Percentiles rank a stretch among this genome's conserved stretches.
These are phyloP conservation scores for Amaranthus hypochondriacus DNA, from an alignment of 148 eudicot genomes.

Conservation along the genomic window DNA sequence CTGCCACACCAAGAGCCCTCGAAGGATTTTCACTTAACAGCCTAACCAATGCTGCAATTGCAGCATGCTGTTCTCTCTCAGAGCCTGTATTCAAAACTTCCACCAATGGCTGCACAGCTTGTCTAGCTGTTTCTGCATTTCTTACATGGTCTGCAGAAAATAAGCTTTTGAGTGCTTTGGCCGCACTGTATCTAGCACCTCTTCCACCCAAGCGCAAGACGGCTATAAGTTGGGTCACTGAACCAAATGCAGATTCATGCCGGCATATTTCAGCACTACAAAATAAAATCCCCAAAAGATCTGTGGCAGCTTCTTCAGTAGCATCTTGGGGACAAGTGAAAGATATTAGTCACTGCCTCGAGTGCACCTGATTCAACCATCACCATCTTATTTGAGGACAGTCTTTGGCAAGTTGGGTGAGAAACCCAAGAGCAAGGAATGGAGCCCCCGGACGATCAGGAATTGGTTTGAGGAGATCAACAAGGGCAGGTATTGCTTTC, in stretches of 20 bases:
- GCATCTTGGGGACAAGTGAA: constrained; percentile 89
- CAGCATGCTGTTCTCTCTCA: constrained; percentile 97
- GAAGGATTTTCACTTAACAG: constrained; percentile 85
- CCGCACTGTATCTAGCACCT: constrained; percentile 95
- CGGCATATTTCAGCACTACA: constrained; percentile 77
- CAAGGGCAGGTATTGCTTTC: constrained; percentile 92
- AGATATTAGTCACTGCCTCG: constrained; percentile 96
- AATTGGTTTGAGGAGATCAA: constrained; percentile 90
- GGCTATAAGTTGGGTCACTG: constrained; percentile 89
- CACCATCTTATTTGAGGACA: constrained; percentile 83
- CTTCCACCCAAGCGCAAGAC: constrained; percentile 97
- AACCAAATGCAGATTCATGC: constrained; percentile 93
- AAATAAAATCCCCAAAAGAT: constrained; percentile 77
- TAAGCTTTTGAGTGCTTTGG: constrained; percentile 87
- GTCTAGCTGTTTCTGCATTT: constrained; percentile 85
- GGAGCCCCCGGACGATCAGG: constrained; percentile 99
- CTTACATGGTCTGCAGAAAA: constrained; percentile 93
- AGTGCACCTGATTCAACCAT: constrained; percentile 98
- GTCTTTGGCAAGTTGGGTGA: constrained; percentile 81
- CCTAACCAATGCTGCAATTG: constrained; percentile 87
- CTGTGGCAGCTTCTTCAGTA: constrained; percentile 96
- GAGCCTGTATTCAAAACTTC: constrained; percentile 85
- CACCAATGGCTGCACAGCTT: constrained; percentile 95
- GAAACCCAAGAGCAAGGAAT: constrained; percentile 79
- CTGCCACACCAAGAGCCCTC: constrained; percentile 82